A percentile compares a stretch with the other conserved stretches of the same genome.
Conservation (phyloP, 345 rosid species). For the Linum trigynum region DNA sequence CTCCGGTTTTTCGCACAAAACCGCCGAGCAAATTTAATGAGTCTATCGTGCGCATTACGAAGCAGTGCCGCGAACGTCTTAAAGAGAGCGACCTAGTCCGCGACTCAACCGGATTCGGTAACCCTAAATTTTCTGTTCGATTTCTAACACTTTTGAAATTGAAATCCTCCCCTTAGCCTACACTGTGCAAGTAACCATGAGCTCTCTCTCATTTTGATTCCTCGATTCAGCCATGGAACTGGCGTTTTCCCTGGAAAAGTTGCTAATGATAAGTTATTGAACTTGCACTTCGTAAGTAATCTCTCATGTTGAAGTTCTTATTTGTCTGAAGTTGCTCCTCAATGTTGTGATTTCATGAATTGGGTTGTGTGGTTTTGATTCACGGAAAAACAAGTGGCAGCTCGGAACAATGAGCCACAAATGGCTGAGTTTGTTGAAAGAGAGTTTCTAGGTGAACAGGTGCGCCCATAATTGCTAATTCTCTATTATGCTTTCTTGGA, state of each 20-base stretch:
- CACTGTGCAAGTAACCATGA: not conserved
- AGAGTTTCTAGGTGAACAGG: constrained; percentile 73
- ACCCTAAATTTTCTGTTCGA: too few species aligned
- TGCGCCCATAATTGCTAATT: constrained; percentile 12
- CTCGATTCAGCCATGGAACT: constrained; percentile 78
- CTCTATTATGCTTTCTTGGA: not conserved
- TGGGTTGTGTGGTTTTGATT: not conserved
- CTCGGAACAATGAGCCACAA: constrained; percentile 53
- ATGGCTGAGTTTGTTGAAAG: constrained; percentile 65
- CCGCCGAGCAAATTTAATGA: too few species aligned
- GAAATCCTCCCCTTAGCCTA: not conserved
- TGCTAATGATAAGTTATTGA: constrained; percentile 68
- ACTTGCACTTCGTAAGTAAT: constrained; percentile 50
- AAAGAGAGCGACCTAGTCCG: too few species aligned
- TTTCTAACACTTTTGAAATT: not conserved
- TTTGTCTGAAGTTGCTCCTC: not conserved
- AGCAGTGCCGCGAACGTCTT: too few species aligned
- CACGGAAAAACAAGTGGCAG: constrained; percentile 46
- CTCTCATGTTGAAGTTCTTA: not conserved
- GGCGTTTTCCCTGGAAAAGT: constrained; percentile 79
- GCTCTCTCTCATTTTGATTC: not conserved
- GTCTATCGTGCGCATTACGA: too few species aligned
- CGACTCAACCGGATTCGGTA: too few species aligned
- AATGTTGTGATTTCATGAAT: not conserved
- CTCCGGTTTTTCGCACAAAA: too few species aligned